Percentiles rank a stretch among this genome's conserved stretches.
phyloP scores from a whole-genome alignment of 1,139 yeast genomes.

The Hyphopichia khmerensis region DNA sequence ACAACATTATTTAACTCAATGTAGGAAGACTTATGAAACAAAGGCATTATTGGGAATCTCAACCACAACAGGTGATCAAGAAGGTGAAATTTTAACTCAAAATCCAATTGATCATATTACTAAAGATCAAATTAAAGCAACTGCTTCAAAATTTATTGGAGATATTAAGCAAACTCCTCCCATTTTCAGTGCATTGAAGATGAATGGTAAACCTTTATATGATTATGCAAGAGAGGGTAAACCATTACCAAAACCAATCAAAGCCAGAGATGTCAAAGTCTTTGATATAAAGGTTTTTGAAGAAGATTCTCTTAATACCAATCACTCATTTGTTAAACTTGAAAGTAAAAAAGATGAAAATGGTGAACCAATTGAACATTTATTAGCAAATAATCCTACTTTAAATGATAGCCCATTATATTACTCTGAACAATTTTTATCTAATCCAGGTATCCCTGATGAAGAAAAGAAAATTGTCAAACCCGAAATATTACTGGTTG shows the following conservation, averaged over 20 bases:
- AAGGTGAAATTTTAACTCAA: constrained; percentile 72
- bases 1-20: constrained; percentile 66
- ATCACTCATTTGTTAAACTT: constrained; percentile 56
- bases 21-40: constrained; percentile 77
- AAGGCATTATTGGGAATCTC: constrained; percentile 84
- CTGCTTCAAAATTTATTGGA: constrained; percentile 69
- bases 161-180: constrained; percentile 90
- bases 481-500: constrained; percentile 24
- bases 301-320: constrained; percentile 50
- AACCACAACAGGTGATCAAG: constrained; percentile 92
- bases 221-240: constrained; percentile 91
- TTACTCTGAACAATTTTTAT: constrained; percentile 54
- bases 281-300: constrained; percentile 51
- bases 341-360: constrained; percentile 53
- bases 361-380: constrained; percentile 48
- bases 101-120: constrained; percentile 61
- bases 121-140: constrained; percentile 46
- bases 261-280: constrained; percentile 70
- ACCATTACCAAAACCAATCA: constrained; percentile 80
- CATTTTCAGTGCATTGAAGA: constrained; percentile 86
- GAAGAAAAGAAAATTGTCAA: constrained; percentile 30
- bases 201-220: constrained; percentile 91
- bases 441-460: constrained; percentile 27
- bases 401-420: constrained; percentile 61
- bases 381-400: constrained; percentile 55